Percentiles rank a stretch among this genome's conserved stretches.
These are phyloP conservation scores for Pichia insulana DNA, from an alignment of 805 yeast species.

Conservation along the genomic window DNA sequence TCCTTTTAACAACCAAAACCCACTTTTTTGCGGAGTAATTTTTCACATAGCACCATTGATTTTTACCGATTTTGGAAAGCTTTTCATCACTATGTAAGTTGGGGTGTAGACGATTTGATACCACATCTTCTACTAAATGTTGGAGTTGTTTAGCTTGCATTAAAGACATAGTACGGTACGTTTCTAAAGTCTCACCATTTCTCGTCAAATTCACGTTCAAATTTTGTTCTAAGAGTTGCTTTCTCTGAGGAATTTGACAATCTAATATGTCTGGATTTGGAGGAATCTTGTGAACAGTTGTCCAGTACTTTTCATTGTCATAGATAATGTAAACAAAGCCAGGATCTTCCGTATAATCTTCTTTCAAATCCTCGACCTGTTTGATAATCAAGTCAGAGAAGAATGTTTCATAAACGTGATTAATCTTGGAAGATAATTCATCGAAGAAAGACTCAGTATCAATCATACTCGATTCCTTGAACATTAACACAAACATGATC, in stretches of 20 bases:
- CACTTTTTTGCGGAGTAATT: constrained; percentile 9
- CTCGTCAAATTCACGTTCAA: neutral
- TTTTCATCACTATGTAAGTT: constrained; percentile 12
- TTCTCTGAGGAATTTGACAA: constrained; percentile 8
- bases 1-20: constrained; percentile 17
- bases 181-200: neutral
- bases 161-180: neutral
- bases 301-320: constrained; percentile 16
- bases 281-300: constrained; percentile 25
- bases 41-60: constrained; percentile 23
- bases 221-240: constrained; percentile 1
- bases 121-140: neutral
- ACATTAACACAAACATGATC: constrained; percentile 19
- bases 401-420: constrained; percentile 17
- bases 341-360: constrained; percentile 9
- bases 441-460: constrained; percentile 7
- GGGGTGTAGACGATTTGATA: neutral
- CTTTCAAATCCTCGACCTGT: constrained; percentile 20
- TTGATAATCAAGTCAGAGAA: constrained; percentile 21
- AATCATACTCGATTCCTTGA: constrained; percentile 6
- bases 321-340: constrained; percentile 20
- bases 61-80: constrained; percentile 18
- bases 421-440: constrained; percentile 13
- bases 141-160: constrained; percentile 8
- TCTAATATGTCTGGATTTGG: constrained; percentile 5